Base-by-base conservation (phyloP, 2,329 filamentous ascomycete species). In the Colletotrichum caudatum region DNA sequence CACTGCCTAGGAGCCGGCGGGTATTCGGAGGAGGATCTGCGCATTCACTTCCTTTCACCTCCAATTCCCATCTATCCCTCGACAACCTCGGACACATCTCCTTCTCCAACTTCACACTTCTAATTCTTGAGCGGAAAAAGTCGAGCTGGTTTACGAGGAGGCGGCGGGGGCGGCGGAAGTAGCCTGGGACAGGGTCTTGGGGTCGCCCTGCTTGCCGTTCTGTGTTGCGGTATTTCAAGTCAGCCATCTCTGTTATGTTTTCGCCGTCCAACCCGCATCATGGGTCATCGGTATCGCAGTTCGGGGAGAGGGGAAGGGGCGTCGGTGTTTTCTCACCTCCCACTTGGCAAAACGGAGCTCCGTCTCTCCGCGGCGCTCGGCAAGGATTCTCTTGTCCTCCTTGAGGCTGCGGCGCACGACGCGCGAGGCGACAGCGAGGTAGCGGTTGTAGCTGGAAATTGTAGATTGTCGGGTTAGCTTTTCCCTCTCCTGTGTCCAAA, bases 321-420 rank as follows among this genome's bases (percentile, higher is more conserved):
- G 39, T 61, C 23, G 44, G 16, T 75, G 68, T 69, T 59, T 65
- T 78, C 93, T 90, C 85, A 99, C 96, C 90, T 94, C 88, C 96
- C 96, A 99, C 89, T 95, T 97, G 77, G 94, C 88, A 80, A 98
- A 97, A 84, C 91, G 91, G 78, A 99, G 85, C 67, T 98, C 95
- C 85, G 92, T 92, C 84, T 94, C 90, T 81, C 94, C 95, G 82
- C 96, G 91, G 82, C 94, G 92, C 90, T 98, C 96, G 76, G 95
- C 94, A 77, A 83, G 83, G 77, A 98, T 84, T 86, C 96, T 91
- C 88, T 94, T 92, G 71, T 96, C 94, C 81, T 99, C 96, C 90
- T 98, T 98, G 84, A 99, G 89, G 83, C 94, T 97, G 83, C 94
- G 93, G 87, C 97, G 96, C 83, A 99, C 93, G 81, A 94, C 93